Evolutionary conservation across 2,329 filamentous ascomycete species (phyloP).

Genomic region (Trichophyton benhamiae): DNA sequence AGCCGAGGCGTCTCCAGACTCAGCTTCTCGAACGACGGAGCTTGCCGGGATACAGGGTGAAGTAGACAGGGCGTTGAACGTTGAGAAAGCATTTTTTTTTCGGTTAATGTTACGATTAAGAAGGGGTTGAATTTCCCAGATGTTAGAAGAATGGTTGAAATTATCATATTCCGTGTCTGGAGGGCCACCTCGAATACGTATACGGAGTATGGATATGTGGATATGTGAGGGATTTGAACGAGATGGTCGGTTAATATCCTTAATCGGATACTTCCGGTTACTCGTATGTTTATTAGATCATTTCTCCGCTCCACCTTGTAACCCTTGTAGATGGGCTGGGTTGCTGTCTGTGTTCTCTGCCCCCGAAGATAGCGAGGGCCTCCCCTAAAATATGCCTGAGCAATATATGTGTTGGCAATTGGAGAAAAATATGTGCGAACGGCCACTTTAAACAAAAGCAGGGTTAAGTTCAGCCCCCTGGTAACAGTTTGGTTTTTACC

Average conservation of each 20-base stretch:
- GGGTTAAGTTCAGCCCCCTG: neutral
- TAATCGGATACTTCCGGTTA: conserved; percentile 2
- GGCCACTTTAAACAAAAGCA: neutral
- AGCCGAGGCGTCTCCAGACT: neutral
- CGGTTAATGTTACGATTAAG: neutral
- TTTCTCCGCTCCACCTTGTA: neutral
- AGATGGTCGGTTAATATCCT: neutral
- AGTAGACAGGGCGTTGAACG: neutral
- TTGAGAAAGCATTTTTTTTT: neutral
- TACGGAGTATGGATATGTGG: neutral
- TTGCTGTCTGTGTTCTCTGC: neutral
- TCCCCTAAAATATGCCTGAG: neutral
- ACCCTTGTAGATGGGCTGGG: neutral
- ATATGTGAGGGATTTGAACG: neutral
- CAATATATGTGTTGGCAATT: neutral
- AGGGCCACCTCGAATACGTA: neutral
- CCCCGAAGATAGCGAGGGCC: too few species aligned
- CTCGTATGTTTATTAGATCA: neutral
- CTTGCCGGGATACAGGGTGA: neutral
- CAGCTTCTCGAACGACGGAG: neutral
- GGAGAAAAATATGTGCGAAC: neutral
- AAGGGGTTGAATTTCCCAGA: neutral
- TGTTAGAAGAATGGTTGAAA: neutral
- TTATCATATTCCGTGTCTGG: neutral
- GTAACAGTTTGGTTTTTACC: neutral